These are phyloP conservation scores for Fusarium sambucinum DNA, from an alignment of 2,329 filamentous ascomycete species.

Conservation along the genomic window DNA sequence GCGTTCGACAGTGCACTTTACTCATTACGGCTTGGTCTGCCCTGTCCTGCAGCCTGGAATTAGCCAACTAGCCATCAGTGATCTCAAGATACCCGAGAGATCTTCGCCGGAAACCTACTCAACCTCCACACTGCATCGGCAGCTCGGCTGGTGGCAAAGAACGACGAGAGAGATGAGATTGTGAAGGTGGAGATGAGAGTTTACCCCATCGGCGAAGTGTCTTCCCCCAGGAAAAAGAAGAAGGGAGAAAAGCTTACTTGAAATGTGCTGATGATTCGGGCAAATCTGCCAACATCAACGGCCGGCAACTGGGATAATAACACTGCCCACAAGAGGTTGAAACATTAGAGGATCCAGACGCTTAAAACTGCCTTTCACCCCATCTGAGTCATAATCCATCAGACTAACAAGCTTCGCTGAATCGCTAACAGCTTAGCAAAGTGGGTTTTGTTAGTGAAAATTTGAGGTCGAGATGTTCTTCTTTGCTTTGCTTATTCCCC, in stretches of 20 bases:
- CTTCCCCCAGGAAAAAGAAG: neutral
- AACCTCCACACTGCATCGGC: conserved; percentile 20
- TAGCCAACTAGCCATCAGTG: conserved; percentile 1
- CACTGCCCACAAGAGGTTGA: neutral
- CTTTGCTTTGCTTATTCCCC: neutral
- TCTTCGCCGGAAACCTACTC: conserved; percentile 24
- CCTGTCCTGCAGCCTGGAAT: neutral
- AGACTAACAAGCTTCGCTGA: conserved; percentile 7
- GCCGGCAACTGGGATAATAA: neutral
- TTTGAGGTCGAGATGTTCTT: neutral
- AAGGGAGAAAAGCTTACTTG: conserved; percentile 5
- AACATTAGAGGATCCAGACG: neutral
- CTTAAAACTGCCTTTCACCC: neutral
- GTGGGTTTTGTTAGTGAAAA: neutral
- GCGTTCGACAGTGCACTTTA: conserved; percentile 26
- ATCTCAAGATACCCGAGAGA: conserved; percentile 22
- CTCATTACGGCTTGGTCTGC: neutral
- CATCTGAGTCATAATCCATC: conserved; percentile 9
- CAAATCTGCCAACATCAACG: neutral
- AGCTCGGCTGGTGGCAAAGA: conserved; percentile 15
- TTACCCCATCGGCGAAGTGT: conserved; percentile 2
- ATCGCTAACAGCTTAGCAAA: neutral
- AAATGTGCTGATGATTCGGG: neutral
- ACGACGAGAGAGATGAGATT: neutral
- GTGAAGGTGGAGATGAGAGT: conserved; percentile 16